These are phyloP conservation scores for Debaryomyces nepalensis DNA, from an alignment of 1,139 yeast genomes.

Conservation along the genomic window DNA sequence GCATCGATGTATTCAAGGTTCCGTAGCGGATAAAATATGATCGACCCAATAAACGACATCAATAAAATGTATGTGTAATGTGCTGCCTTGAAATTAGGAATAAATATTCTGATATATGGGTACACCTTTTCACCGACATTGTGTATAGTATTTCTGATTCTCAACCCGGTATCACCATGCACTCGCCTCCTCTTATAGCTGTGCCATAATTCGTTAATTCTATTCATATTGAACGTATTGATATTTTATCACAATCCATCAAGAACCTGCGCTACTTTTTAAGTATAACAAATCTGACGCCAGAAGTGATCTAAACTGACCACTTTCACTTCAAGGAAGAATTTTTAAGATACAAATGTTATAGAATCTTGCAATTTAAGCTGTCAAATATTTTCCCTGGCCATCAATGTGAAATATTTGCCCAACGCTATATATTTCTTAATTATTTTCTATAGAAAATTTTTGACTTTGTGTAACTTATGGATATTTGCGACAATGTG, in stretches of 20 bases:
- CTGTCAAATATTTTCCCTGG: constrained; percentile 1
- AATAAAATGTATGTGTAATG: constrained; percentile 70
- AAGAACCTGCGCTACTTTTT: background rate
- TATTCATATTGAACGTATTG: constrained; percentile 7
- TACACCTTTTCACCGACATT: constrained; percentile 25
- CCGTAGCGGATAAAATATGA: constrained; percentile 73
- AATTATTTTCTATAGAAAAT: constrained; percentile 2
- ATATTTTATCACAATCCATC: constrained; percentile 6
- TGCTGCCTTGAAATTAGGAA: constrained; percentile 78
- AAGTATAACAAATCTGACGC: background rate
- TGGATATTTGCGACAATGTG: background rate
- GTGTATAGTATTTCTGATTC: constrained; percentile 32
- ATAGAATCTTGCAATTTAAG: background rate
- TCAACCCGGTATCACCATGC: constrained; percentile 22
- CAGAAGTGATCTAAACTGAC: constrained; percentile 2
- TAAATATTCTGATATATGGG: constrained; percentile 55
- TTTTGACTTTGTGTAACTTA: constrained; percentile 5
- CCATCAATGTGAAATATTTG: background rate
- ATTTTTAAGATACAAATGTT: background rate
- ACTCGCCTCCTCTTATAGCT: constrained; percentile 12
- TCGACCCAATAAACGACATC: constrained; percentile 65
- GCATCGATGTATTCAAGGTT: constrained; percentile 77
- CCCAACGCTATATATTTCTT: background rate
- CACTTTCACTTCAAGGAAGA: background rate
- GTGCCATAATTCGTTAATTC: constrained; percentile 10